Conservation (phyloP, 768 basidiomycete genomes). For the Serendipita sp. region DNA sequence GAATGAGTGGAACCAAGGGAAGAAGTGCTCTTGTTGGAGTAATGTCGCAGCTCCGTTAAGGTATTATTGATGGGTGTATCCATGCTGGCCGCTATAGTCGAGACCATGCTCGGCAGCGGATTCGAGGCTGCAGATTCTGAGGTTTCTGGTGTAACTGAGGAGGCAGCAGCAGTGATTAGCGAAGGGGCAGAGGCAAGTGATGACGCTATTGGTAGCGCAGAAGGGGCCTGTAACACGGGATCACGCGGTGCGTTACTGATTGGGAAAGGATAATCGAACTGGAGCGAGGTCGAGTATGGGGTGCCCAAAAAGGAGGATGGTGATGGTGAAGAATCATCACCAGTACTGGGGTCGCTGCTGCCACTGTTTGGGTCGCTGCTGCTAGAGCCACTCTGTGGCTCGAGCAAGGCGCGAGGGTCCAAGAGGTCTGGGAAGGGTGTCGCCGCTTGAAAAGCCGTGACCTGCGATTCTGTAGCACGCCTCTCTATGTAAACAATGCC, state of each 20-base stretch:
- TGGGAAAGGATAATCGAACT: constrained; percentile 3
- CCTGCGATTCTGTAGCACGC: constrained; percentile 1
- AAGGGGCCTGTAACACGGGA: background rate
- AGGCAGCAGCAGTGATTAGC: background rate
- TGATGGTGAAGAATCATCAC: background rate
- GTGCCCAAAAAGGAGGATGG: constrained; percentile 1
- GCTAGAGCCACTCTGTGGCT: background rate
- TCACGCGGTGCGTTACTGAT: constrained; percentile 3
- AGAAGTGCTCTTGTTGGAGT: background rate
- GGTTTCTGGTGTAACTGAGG: background rate
- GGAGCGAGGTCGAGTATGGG: constrained; percentile 2
- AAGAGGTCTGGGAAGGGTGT: background rate
- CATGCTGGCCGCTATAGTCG: constrained; percentile 1
- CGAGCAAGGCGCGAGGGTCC: constrained; percentile 1
- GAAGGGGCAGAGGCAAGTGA: background rate
- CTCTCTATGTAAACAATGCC: background rate
- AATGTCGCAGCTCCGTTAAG: background rate
- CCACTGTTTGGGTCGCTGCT: background rate
- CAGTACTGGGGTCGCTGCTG: background rate
- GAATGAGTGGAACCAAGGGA: constrained; percentile 2
- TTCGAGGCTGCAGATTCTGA: background rate
- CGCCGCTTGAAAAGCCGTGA: constrained; percentile 4
- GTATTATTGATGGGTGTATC: background rate
- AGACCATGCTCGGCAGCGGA: constrained; percentile 2
- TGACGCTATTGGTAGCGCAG: constrained; percentile 2